Conservation (phyloP, 495 filamentous ascomycete genomes). For the Platismatia glauca region DNA sequence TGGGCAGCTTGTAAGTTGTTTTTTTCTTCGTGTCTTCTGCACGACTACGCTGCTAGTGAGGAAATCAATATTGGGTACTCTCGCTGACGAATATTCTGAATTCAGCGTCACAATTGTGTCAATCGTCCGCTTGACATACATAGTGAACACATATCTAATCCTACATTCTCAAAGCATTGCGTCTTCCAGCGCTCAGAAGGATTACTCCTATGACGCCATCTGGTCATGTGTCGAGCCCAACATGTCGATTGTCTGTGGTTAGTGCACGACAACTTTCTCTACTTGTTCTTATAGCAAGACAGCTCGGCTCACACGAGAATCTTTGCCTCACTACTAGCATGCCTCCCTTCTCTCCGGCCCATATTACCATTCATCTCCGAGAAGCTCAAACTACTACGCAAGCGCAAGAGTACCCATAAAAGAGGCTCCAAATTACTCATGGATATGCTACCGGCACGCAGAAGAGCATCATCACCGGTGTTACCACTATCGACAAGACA, state of each 20-base stretch:
- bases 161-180: no score
- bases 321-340: neutral
- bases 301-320: neutral
- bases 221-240: slow-evolving; percentile 11
- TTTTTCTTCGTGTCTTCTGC: neutral
- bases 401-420: neutral
- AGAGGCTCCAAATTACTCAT: neutral
- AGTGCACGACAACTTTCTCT: neutral
- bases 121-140: slow-evolving; percentile 3
- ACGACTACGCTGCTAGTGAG: neutral
- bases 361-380: slow-evolving; percentile 1
- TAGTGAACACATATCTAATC: neutral
- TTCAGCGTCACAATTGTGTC: slow-evolving; percentile 14
- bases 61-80: neutral
- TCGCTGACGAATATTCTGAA: neutral
- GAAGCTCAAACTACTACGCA: slow-evolving; percentile 1
- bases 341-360: slow-evolving; percentile 10
- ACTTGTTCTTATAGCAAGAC: neutral
- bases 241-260: slow-evolving; percentile 14
- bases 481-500: neutral
- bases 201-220: neutral
- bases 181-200: no score
- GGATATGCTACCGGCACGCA: slow-evolving; percentile 3
- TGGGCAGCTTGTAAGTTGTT: slow-evolving; percentile 17
- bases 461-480: neutral